Evolutionary conservation across 2,329 filamentous ascomycete genomes (phyloP).

Genomic region (Aspergillus thermomutatus): DNA sequence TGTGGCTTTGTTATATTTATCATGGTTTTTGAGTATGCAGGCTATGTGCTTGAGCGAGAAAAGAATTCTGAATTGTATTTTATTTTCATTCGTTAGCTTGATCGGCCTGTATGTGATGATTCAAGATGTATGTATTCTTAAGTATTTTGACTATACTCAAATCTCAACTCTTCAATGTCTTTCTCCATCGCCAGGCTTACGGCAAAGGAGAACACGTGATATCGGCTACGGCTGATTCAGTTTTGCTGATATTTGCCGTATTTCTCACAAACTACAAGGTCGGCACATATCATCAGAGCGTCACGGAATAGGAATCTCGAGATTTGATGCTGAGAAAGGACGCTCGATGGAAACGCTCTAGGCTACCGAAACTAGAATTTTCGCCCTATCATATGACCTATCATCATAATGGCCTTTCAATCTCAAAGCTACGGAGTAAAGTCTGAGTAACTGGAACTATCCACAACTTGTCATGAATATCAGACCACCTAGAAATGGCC

Average conservation of each 20-base stretch:
- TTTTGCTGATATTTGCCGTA: not conserved
- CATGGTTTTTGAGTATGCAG: slow-evolving; percentile 20
- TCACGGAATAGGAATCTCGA: not conserved
- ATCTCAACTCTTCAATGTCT: slow-evolving; percentile 5
- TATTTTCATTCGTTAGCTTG: not conserved
- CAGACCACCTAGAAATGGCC: slow-evolving; percentile 16
- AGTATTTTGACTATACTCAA: slow-evolving; percentile 7
- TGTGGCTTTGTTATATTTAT: slow-evolving; percentile 11
- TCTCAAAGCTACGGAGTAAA: not conserved
- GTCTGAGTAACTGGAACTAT: not conserved
- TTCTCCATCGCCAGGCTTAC: no score
- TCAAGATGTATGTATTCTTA: not conserved
- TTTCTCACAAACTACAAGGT: not conserved
- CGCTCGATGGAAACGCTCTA: not conserved
- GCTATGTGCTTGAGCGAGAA: slow-evolving; percentile 28
- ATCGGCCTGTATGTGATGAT: slow-evolving; percentile 2
- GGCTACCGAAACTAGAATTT: not conserved
- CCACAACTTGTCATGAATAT: not conserved
- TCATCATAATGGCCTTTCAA: not conserved
- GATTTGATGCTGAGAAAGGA: not conserved
- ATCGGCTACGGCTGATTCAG: not conserved
- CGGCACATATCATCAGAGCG: not conserved
- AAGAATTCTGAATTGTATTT: slow-evolving; percentile 20
- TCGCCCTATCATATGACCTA: not conserved
- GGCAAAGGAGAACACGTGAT: not conserved